These are phyloP conservation scores for Bruguiera parviflora DNA, from an alignment of 345 rosid genomes.

Conservation along the genomic window DNA sequence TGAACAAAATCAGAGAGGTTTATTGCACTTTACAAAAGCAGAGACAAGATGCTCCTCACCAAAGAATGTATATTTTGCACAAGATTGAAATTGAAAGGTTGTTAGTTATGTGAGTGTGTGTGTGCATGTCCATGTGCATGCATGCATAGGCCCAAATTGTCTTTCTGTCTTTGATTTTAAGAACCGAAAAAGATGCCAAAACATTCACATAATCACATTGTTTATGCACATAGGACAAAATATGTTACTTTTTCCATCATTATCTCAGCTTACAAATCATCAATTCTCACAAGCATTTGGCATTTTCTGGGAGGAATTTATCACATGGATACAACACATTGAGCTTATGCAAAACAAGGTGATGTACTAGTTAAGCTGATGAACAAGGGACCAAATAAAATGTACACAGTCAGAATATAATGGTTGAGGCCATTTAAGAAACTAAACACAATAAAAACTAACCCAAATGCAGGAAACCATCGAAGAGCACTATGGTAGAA, in stretches of 20 bases:
- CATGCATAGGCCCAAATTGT: not conserved
- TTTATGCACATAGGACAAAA: not conserved
- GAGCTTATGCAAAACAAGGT: too few species aligned
- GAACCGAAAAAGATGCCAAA: too few species aligned
- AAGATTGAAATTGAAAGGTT: too few species aligned
- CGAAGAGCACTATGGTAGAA: conserved; percentile 89
- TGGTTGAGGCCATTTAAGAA: not conserved
- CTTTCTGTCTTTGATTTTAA: too few species aligned
- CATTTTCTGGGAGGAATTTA: not conserved
- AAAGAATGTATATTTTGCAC: not conserved
- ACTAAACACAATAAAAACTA: conserved; percentile 30
- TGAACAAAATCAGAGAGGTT: not conserved
- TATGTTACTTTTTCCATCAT: not conserved
- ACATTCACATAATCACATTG: not conserved
- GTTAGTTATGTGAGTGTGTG: too few species aligned
- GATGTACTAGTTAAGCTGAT: not conserved
- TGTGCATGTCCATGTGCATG: not conserved
- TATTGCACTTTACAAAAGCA: not conserved
- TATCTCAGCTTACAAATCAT: not conserved
- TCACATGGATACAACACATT: not conserved
- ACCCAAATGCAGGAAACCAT: conserved; percentile 86
- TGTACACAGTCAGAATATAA: not conserved
- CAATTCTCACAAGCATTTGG: not conserved
- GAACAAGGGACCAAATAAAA: not conserved
- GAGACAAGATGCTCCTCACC: not conserved